Percentiles rank a stretch among this genome's conserved stretches.
Evolutionary conservation across 1,284 basidiomycete genomes (phyloP).

Genomic region (Papiliotrema flavescens): DNA sequence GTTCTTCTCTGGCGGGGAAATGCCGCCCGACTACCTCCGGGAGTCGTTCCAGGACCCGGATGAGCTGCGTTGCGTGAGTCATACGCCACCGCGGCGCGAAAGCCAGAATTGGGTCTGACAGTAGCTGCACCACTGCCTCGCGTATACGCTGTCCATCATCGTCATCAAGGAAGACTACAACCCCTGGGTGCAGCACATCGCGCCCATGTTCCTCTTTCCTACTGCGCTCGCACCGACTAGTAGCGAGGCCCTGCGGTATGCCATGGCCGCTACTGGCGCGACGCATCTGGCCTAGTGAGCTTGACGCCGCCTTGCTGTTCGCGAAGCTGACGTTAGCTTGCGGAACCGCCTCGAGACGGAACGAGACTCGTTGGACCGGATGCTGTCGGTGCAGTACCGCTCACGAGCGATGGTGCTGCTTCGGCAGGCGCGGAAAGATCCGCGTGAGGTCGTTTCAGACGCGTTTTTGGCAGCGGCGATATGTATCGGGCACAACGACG

Average conservation of each 20-base stretch:
- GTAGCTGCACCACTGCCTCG: conserved; percentile 27
- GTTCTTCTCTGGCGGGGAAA: conserved; percentile 18
- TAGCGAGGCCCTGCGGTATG: conserved; percentile 15
- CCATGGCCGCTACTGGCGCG: conserved; percentile 24
- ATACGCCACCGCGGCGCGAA: background rate
- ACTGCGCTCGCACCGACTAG: conserved; percentile 17
- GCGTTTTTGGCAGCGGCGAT: background rate
- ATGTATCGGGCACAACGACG: background rate
- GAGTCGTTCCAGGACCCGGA: background rate
- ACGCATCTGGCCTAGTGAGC: no score
- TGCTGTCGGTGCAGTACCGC: background rate
- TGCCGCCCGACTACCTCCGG: conserved; percentile 22
- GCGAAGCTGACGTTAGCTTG: no score
- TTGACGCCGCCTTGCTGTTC: no score
- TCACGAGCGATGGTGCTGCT: background rate
- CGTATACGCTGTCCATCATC: conserved; percentile 25
- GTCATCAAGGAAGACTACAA: conserved; percentile 27
- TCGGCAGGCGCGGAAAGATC: background rate
- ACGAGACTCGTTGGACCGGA: background rate
- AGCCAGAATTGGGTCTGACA: background rate
- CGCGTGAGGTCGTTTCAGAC: background rate
- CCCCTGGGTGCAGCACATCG: conserved; percentile 25
- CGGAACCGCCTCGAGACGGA: background rate
- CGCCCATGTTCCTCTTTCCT: conserved; percentile 26
- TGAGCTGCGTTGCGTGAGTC: background rate